Conservation (phyloP, 768 basidiomycete genomes). For the Daedalea quercina region DNA sequence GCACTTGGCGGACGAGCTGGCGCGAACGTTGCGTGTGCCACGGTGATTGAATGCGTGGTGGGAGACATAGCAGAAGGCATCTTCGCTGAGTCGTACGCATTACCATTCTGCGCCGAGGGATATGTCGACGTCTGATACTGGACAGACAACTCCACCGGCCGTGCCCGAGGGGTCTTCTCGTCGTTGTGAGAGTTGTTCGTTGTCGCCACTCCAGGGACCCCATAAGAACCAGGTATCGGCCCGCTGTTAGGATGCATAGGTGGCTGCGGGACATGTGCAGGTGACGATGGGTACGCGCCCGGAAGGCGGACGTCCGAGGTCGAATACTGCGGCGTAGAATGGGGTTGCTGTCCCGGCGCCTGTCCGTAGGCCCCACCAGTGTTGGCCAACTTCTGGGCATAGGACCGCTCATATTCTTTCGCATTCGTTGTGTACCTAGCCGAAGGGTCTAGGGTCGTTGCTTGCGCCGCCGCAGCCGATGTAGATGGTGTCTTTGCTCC, state of each 20-base stretch:
- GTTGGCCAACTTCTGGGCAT: background rate
- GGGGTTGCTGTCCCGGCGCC: background rate
- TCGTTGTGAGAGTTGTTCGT: background rate
- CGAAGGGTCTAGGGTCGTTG: background rate
- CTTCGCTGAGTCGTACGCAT: constrained; percentile 10
- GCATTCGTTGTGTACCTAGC: background rate
- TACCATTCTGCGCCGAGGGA: background rate
- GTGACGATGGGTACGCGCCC: background rate
- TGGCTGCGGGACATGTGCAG: background rate
- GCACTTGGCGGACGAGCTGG: background rate
- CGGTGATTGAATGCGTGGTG: background rate
- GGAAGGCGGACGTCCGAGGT: background rate
- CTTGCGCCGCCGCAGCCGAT: background rate
- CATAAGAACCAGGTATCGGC: background rate
- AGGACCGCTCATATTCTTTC: background rate
- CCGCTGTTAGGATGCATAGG: background rate
- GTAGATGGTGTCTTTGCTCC: background rate
- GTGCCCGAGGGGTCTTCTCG: background rate
- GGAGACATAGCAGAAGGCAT: background rate
- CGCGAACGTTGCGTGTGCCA: constrained; percentile 1
- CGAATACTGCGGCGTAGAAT: background rate
- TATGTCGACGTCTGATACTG: background rate
- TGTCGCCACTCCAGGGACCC: background rate
- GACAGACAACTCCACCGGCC: background rate
- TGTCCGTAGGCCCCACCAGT: background rate